Percentiles rank a stretch among this genome's conserved stretches.
Evolutionary conservation across 192 early-diverging fungal species (phyloP).

Genomic region (Gaertneriomyces semiglobifer): DNA sequence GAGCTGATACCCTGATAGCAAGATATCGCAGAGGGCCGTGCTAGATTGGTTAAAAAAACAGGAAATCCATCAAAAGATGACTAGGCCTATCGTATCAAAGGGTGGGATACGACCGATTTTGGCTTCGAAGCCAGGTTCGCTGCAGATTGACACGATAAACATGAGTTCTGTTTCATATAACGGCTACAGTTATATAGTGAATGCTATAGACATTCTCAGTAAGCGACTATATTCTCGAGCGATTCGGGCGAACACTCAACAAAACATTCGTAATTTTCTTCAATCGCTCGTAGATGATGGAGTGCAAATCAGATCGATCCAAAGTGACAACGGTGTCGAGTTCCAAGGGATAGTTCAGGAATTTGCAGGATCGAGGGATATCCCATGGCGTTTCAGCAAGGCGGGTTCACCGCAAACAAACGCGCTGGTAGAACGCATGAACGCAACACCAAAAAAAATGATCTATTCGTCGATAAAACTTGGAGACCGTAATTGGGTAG

Average conservation of each 20-base stretch:
- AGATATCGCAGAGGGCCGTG: no score
- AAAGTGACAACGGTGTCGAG: not conserved
- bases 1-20: no score
- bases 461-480: not conserved
- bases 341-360: not conserved
- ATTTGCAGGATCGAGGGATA: not conserved
- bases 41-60: no score
- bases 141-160: no score
- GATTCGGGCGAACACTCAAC: not conserved
- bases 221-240: not conserved
- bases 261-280: not conserved
- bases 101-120: no score
- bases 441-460: not conserved
- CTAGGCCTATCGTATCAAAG: no score
- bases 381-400: not conserved
- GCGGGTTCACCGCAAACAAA: not conserved
- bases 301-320: not conserved
- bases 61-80: no score
- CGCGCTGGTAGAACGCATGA: not conserved
- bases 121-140: no score
- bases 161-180: not conserved
- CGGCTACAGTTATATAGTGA: not conserved
- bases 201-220: not conserved
- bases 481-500: no score
- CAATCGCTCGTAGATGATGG: not conserved